Evolutionary conservation across 2,329 filamentous ascomycete species (phyloP).

Genomic region (Colletotrichum musae): DNA sequence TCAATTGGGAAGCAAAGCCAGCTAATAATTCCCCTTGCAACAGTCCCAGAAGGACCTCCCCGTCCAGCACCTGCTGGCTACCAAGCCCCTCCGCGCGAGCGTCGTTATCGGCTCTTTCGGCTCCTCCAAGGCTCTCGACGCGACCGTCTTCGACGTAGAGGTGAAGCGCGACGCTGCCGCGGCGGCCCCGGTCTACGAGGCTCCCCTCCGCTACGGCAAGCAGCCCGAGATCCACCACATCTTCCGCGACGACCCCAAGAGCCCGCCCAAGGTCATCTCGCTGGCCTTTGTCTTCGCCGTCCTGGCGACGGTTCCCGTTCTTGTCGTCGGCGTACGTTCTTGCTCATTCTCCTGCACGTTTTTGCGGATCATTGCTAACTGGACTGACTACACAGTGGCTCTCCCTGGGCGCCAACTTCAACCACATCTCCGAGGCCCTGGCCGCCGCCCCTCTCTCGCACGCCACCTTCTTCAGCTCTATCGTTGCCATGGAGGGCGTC

Average conservation of each 20-base stretch:
- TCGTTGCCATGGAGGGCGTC: conserved; percentile 88
- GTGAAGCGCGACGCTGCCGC: conserved; percentile 75
- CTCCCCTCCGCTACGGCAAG: conserved; percentile 86
- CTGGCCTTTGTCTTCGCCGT: conserved; percentile 83
- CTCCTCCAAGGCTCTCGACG: conserved; percentile 75
- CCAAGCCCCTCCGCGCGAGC: conserved; percentile 81
- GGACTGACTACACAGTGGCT: conserved; percentile 74
- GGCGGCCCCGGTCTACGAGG: conserved; percentile 72
- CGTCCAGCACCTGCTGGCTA: conserved; percentile 79
- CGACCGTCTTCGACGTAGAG: conserved; percentile 80
- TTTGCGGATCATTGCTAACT: too few species aligned
- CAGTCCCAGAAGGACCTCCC: conserved; percentile 93
- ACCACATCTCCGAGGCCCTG: conserved; percentile 83
- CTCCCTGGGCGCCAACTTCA: conserved; percentile 84
- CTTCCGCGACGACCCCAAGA: conserved; percentile 85
- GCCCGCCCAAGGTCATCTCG: conserved; percentile 84
- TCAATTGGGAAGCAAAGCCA: conserved; percentile 8
- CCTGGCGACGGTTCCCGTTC: conserved; percentile 78
- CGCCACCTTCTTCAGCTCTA: conserved; percentile 86
- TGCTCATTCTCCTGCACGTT: not conserved
- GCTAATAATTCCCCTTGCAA: conserved; percentile 49
- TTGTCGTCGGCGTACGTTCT: conserved; percentile 77
- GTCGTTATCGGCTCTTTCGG: conserved; percentile 92
- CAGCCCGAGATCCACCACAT: conserved; percentile 90
- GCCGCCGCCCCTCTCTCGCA: conserved; percentile 85